phyloP scores from a whole-genome alignment of 225 moss, liverwort and hornwort genomes.

The Marchantia polymorpha region DNA sequence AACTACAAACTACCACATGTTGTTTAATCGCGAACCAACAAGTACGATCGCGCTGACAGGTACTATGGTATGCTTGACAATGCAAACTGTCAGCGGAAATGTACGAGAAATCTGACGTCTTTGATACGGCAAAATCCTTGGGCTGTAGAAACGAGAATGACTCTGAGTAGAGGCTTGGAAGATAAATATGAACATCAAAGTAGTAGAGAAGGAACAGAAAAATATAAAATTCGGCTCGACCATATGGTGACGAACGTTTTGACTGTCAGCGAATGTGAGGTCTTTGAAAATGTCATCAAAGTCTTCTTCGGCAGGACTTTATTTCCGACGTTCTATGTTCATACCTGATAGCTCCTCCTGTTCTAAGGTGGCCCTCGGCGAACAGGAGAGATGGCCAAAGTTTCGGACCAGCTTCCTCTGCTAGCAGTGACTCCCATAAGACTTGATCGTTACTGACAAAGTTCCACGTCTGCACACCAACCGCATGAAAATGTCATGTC shows the following conservation, averaged over 20 bases:
- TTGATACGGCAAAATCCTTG: neutral
- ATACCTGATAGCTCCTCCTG: constrained; percentile 17
- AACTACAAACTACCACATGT: neutral
- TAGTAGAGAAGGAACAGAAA: no score
- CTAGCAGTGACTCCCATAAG: constrained; percentile 21
- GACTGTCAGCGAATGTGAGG: no score
- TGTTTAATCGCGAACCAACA: neutral
- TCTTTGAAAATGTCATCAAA: no score
- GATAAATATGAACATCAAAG: neutral
- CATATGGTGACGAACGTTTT: no score
- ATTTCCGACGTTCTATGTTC: neutral
- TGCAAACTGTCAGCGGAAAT: neutral
- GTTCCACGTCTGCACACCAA: constrained; percentile 13
- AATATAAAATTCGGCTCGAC: no score
- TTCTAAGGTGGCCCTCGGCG: constrained; percentile 21
- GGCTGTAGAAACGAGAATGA: neutral
- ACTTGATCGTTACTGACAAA: constrained; percentile 4
- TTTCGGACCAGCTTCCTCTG: constrained; percentile 3
- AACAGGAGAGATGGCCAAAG: constrained; percentile 21
- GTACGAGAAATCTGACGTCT: no score
- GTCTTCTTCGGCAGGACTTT: neutral
- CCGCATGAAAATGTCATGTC: neutral
- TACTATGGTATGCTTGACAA: neutral
- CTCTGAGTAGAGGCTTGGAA: neutral
- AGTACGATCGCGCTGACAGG: neutral